Base-by-base conservation (phyloP, 164 flowering plant genomes). In the Taxillus chinensis region DNA sequence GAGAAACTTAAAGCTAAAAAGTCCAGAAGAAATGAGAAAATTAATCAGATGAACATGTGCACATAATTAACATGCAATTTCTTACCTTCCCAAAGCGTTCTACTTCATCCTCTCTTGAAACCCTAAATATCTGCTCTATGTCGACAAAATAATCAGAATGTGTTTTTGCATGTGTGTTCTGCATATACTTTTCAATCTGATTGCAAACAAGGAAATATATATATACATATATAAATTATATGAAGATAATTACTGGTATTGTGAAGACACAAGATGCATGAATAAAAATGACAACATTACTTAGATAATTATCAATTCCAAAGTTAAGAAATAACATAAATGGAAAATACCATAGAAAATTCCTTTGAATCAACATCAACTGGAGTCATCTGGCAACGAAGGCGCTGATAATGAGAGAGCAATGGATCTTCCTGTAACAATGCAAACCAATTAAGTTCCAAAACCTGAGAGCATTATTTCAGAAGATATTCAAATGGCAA, bases 81-180 rank as follows among this genome's bases (percentile, higher is more conserved):
- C 40, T 57, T 48, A 86, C 98, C 96, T 88, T 85, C 63, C 54
- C 63, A 67, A 83, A 92, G 42, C 82, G 79, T 62, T 86, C 90
- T 62, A 40, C 62, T 81, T 92, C 96, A 52, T 78, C 87, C 43
- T 79, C 83, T 71, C 83, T 81, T 61, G 83, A 77, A 41, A 78
- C 82, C 62, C 76, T 80, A 74, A 90, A 92, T 69, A 88, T 59
- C 56, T 86, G 93, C 63, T 74, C 76, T 58, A 90, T 92, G 60
- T 88, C 86, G 61, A 86, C 90, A 8, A 73, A 68, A 67, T 90
- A 92, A 62, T 64, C 59, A 53, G 86, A 76, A 80, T 92, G 98
- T 59, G 96, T 90, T 74, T 84, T 82, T 43, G 92, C 98, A 76
- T 90, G 96, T 64, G 98, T 90, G 66, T 92, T 90, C 75, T 77